Evolutionary conservation across 768 basidiomycete genomes (phyloP), one percentile per base, ranked within the genome.

Genomic region (Termitomyces heimii): DNA sequence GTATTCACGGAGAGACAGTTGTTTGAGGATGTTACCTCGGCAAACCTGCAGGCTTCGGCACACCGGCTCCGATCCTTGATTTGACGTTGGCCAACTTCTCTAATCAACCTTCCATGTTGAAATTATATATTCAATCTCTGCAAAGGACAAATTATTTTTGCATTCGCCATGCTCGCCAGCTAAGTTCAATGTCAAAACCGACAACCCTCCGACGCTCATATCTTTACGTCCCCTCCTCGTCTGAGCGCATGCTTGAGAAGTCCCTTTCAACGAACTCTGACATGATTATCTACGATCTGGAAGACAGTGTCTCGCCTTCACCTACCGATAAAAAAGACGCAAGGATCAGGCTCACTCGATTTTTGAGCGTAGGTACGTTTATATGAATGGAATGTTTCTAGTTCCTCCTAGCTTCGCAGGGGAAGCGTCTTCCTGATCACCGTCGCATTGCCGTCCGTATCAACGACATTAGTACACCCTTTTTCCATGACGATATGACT

Each of bases 281-380:
- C 59, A 78, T 87, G 43, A 75, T 94, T 35, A 86, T 93, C 26
- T 94, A 93, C 65, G 94, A 96, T 73, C 76, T 96, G 13, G 94
- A 95, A 68, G 94, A 96, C 68, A 89, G 89, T 59, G 83, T 95
- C 0, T 74, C 91, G 4, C 87, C 88, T 5, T 74, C 83, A 4
- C 78, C 81, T 31, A 70, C 73, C 28, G 83, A 84, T 57, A 90
- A 92, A 68, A 70, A 71, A 22, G 70, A 76, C 52, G 88, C 90
- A 0, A 76, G 90, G 57, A 65, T 66, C 7, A 75, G 82, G 8
- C 73, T 90, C 5, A 67, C 70, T 35, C 70, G 72, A 8, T 93
- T 88, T 65, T 71, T 89, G 29, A 66, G 70, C 44, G 90, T 83
- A 67, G 64, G 77, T 56, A 55, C 18, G 12, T 45, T 28, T 18